Evolutionary conservation across 2,329 filamentous ascomycete species (phyloP), one percentile per base, ranked within the genome.

Genomic region (Xylaria arbuscula): DNA sequence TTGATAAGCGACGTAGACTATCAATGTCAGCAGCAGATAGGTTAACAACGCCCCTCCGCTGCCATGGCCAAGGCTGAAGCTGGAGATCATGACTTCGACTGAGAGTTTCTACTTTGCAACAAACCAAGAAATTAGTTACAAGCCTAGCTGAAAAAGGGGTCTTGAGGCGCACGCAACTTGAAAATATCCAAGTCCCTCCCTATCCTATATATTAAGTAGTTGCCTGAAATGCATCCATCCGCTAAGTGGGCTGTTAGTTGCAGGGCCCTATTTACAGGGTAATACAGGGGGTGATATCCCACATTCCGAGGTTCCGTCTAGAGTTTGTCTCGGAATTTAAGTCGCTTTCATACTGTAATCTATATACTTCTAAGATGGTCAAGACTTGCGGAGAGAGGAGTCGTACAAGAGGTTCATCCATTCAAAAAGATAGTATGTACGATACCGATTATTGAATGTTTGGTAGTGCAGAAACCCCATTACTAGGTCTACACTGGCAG

Each of bases 1-100:
- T 34, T 62, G 67, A 40, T 70, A 68, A 15, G 22, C n/a, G 15
- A 61, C 9, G 36, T 62, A 68, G 56, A 64, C n/a, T 6, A 36
- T 10, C 5, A 69, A n/a, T 1, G 13, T 9, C 3, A 71, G 42
- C 24, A 64, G 24, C 9, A 50, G 56, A 38, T 58, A 69, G 32
- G 57, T 57, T 8, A 50, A 42, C 56, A 64, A 24, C 13, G 63
- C 15, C 19, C 34, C 42, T 10, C 11, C 11, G 45, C 36, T 28
- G 36, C 50, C 42, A 40, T 34, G 6, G 56, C 56, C 51, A 8
- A 64, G 36, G 42, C 24, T 40, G 56, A 64, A 11, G 19, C n/a
- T 61, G 22, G 53, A 55, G 9, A 68, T 32, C 65, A 70, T 68
- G 61, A 10, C 47, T 28, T 50, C 9, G 17, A 32, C 2, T 28